Evolutionary conservation across 805 yeast species (phyloP), one percentile per base, ranked within the genome.

Genomic region (Yamadazyma philogaea): DNA sequence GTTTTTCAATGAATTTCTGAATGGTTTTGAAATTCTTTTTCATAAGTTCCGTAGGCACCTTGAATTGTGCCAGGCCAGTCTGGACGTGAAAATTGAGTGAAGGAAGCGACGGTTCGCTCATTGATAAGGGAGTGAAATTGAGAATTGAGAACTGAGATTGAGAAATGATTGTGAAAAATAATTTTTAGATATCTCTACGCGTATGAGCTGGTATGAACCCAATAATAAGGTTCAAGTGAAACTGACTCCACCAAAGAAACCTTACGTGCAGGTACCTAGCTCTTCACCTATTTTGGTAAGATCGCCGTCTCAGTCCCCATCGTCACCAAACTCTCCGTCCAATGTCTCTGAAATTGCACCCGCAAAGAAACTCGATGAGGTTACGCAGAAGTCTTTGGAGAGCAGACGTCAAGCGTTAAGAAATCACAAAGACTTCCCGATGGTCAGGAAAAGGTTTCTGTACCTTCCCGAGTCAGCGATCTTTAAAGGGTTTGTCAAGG

Each of bases 21-120:
- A 79, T 68, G 28, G 64, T 59, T 55, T 81, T 84, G 60, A 82
- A 75, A 49, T 83, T 84, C 63, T 76, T 78, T 49, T 78, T 74
- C 45, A 84, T 66, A 18, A 83, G 64, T 54, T 85, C 93, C 20
- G 75, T 70, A 0, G 96, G 95, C 1, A 84, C 80, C 40, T 75
- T 72, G 59, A 86, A 79, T 39, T 79, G 79, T 8, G 82, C 72
- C 55, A 72, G 78, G 51, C 79, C 80, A 26, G 81, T 59, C 45
- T 75, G 77, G 28, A 70, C 54, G 31, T 66, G 69, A 52, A 70
- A 70, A 46, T 64, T 64, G 19, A 70, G 44, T 0, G 69, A 60
- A 4, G 72, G 66, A 21, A 70, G 44, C 0, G 69, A 60, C 4
- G 72, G 66, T 24, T 65, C 68, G 43, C 64, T 64, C 70, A 64